Percentiles rank a stretch among this genome's conserved stretches.
Conservation (phyloP, 1,284 basidiomycete species). For the Agaricales sp. region DNA sequence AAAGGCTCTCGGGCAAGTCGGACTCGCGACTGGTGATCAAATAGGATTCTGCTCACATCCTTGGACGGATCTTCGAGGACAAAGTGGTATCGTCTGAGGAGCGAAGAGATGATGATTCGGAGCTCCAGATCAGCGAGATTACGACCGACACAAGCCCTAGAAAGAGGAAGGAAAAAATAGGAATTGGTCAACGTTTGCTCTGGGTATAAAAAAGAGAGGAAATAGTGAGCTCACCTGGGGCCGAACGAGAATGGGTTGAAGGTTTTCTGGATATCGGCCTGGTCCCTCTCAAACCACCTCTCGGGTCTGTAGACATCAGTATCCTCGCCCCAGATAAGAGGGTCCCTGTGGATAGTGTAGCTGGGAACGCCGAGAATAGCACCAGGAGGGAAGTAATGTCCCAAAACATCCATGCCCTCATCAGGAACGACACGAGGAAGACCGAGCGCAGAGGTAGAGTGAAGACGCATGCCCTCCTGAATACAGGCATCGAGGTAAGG, state of each 20-base stretch:
- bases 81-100: constrained; percentile 65
- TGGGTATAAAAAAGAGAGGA: constrained; percentile 3
- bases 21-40: neutral
- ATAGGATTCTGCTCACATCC: neutral
- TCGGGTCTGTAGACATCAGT: constrained; percentile 70
- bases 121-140: constrained; percentile 72
- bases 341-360: constrained; percentile 72
- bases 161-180: constrained; percentile 6
- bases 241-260: constrained; percentile 74
- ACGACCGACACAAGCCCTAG: constrained; percentile 61
- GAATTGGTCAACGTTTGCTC: neutral
- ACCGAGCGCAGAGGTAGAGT: constrained; percentile 75
- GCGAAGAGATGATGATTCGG: constrained; percentile 62
- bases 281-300: constrained; percentile 68
- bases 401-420: constrained; percentile 52
- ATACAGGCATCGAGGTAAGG: constrained; percentile 77
- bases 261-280: constrained; percentile 47
- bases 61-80: constrained; percentile 41
- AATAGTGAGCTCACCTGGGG: constrained; percentile 35
- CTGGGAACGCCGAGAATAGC: constrained; percentile 64
- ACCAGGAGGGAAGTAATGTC: constrained; percentile 59
- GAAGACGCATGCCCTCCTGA: constrained; percentile 72
- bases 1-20: neutral
- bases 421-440: constrained; percentile 71
- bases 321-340: constrained; percentile 67